Conservation (phyloP, 208 protist genomes). For the Wallacemonas rigidus region DNA sequence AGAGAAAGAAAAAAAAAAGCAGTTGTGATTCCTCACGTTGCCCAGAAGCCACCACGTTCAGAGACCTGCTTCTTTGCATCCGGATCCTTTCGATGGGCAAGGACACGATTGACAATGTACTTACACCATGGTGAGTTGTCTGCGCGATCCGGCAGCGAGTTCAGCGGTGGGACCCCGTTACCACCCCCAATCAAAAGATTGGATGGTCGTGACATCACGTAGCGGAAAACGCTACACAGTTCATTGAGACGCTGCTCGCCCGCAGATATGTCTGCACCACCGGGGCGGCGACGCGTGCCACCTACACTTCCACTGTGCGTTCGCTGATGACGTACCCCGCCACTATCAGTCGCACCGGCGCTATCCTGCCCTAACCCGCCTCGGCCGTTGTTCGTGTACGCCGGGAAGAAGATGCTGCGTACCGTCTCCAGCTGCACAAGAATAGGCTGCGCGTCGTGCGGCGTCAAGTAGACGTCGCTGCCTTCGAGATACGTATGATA, state of each 20-base stretch:
- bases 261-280: neutral
- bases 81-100: conserved; percentile 56
- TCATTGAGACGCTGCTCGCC: conserved; percentile 34
- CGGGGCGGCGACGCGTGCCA: neutral
- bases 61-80: conserved; percentile 20
- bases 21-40: neutral
- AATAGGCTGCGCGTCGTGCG: conserved; percentile 39
- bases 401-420: conserved; percentile 27
- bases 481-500: conserved; percentile 47
- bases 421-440: conserved; percentile 43
- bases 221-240: conserved; percentile 51
- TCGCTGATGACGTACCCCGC: neutral
- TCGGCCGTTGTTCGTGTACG: neutral
- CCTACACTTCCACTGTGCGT: neutral
- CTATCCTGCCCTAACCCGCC: neutral
- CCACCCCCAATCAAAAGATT: conserved; percentile 42
- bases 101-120: conserved; percentile 53
- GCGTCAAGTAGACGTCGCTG: conserved; percentile 39
- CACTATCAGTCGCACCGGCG: neutral
- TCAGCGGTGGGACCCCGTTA: conserved; percentile 54
- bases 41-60: conserved; percentile 11
- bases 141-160: conserved; percentile 43
- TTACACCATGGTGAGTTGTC: conserved; percentile 69
- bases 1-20: conserved; percentile 19
- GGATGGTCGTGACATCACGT: conserved; percentile 59